phyloP scores from a whole-genome alignment of 1,139 yeast genomes.

The Suhomyces taliae region DNA sequence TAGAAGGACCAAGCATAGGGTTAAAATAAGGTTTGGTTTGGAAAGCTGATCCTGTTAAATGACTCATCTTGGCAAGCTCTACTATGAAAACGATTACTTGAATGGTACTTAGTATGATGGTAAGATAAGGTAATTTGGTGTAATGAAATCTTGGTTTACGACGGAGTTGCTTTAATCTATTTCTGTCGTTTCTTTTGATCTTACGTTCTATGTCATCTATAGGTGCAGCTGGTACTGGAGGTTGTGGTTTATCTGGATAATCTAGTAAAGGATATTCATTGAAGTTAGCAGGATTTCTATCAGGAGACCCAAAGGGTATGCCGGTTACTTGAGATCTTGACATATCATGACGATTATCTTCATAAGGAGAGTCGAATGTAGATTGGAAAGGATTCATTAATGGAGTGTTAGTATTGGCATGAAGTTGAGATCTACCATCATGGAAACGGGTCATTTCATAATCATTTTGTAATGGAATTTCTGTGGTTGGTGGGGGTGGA shows the following conservation, averaged over 20 bases:
- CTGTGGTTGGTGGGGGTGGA: not conserved
- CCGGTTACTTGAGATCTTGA: not conserved
- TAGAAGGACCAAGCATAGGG: slow-evolving; percentile 82
- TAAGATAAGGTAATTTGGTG: slow-evolving; percentile 48
- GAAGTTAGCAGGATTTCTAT: slow-evolving; percentile 3
- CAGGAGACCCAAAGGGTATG: slow-evolving; percentile 5
- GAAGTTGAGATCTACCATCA: not conserved
- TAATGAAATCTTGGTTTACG: slow-evolving; percentile 43
- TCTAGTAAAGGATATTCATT: slow-evolving; percentile 6
- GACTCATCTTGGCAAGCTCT: slow-evolving; percentile 61
- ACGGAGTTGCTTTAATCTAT: slow-evolving; percentile 11
- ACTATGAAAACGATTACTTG: slow-evolving; percentile 66
- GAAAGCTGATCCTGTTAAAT: slow-evolving; percentile 64
- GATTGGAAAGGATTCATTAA: slow-evolving; percentile 11
- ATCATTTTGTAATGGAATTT: not conserved
- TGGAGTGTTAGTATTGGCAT: slow-evolving; percentile 3
- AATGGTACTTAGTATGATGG: slow-evolving; percentile 46
- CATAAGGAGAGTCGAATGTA: slow-evolving; percentile 5
- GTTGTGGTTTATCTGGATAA: slow-evolving; percentile 7
- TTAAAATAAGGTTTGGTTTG: slow-evolving; percentile 73
- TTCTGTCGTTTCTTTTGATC: slow-evolving; percentile 7
- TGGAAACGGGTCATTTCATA: slow-evolving; percentile 6
- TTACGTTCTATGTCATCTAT: slow-evolving; percentile 3
- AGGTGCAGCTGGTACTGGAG: slow-evolving; percentile 4
- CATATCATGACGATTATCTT: not conserved